Base-by-base conservation (phyloP, 2,329 filamentous ascomycete species). In the Phaeosphaeria sp. region DNA sequence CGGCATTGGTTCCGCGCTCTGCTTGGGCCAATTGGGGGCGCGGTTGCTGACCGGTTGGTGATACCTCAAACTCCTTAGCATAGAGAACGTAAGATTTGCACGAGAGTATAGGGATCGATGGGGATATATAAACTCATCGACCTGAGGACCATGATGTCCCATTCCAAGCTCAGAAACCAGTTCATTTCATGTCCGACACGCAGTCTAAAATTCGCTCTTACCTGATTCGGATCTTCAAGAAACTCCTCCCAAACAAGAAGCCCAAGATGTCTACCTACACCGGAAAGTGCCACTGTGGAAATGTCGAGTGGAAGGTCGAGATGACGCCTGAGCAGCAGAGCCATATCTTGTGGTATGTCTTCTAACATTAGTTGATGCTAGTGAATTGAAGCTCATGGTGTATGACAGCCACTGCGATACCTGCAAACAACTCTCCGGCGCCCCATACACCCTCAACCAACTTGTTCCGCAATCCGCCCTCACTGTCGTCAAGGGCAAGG, bases 201-300 rank as follows among this genome's bases (percentile, higher is more conserved):
- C 30, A 36, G 30, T 36, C 30, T 13, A 7, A 13, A 7, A 36
- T 36, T 13, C 30, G 30, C 8, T 36, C 30, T 46, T 46, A 25
- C 44, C 44, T 24, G 13, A 46, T 46, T 25, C 17, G n/a, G 44
- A 3, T 24, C 9, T 25, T 25, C 11, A 46, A 17, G 22, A 24
- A n/a, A 24, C 30, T 36, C 6, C 30, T 36, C 3, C 30, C 30
- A 3, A 46, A 13, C 9, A 44, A 21, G 21, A 13, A 44, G 9
- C 42, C 44, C 27, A 33, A 21, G 45, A 83, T 83, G 81, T 70
- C 79, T 39, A 77, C 74, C 48, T 82, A 80, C 69, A 72, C 78
- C 53, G 84, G 83, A 68, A 77, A 80, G 46, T 86, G 85, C 78
- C 83, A 85, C 69, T 86, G 85, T 71, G 83, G 83, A 67, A 75